Conservation (phyloP, 495 filamentous ascomycete species). For the Melanomma pulvis-pyrius region DNA sequence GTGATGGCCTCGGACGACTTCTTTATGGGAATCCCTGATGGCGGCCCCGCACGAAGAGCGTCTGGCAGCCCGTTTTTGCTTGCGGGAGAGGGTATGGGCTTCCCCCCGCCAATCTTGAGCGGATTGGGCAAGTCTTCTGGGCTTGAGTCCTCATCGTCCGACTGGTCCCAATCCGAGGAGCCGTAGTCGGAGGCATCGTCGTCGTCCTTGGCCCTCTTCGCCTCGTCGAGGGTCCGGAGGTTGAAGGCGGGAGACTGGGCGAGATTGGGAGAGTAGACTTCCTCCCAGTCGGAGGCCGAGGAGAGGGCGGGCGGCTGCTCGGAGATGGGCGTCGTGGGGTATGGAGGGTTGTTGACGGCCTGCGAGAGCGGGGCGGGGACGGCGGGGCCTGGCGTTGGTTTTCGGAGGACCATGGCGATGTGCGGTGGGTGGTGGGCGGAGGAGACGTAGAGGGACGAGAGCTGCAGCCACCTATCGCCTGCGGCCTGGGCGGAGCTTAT, state of each 20-base stretch:
- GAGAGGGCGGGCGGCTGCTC: conserved; percentile 27
- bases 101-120: conserved; percentile 34
- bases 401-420: conserved; percentile 36
- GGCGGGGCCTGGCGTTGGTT: conserved; percentile 23
- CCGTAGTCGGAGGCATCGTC: conserved; percentile 28
- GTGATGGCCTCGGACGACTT: conserved; percentile 17
- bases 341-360: conserved; percentile 40
- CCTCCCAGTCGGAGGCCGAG: not conserved
- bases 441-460: not conserved
- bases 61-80: conserved; percentile 27
- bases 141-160: conserved; percentile 23
- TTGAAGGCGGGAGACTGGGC: conserved; percentile 26
- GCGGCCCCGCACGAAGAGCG: conserved; percentile 33
- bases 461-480: conserved; percentile 18
- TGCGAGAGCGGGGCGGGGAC: conserved; percentile 39
- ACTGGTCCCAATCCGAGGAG: conserved; percentile 31
- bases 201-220: not conserved
- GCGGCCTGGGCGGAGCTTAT: not conserved
- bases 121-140: conserved; percentile 30
- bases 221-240: conserved; percentile 22
- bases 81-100: conserved; percentile 9
- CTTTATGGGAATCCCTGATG: conserved; percentile 24
- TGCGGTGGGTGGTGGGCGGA: not conserved
- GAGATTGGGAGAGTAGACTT: conserved; percentile 23
- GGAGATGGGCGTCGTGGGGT: conserved; percentile 35